A percentile compares a stretch with the other conserved stretches of the same genome.
Conservation (phyloP, 768 basidiomycete genomes). For the Coprinopsis cinerea region DNA sequence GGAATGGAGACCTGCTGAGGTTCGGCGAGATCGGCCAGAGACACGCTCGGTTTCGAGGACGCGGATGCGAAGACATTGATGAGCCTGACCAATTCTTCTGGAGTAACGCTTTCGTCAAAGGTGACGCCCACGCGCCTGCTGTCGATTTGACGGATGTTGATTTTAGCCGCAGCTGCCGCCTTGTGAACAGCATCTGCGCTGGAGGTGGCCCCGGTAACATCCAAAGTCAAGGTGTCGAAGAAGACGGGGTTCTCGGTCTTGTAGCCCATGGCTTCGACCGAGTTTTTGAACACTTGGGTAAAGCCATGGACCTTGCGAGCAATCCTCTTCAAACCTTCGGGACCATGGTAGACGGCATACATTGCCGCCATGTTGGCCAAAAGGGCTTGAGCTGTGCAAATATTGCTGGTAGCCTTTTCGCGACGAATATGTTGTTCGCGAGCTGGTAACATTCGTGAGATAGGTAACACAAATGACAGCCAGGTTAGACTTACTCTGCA, state of each 20-base stretch:
- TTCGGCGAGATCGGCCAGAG: slow-evolving; percentile 42
- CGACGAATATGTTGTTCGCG: slow-evolving; percentile 96
- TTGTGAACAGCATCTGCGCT: slow-evolving; percentile 62
- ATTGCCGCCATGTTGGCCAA: slow-evolving; percentile 99
- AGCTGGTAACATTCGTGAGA: slow-evolving; percentile 39
- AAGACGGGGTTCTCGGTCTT: slow-evolving; percentile 62
- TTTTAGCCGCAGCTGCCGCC: slow-evolving; percentile 52
- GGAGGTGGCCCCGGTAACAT: slow-evolving; percentile 55
- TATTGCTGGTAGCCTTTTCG: slow-evolving; percentile 97
- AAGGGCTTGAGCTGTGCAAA: slow-evolving; percentile 95
- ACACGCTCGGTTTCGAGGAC: slow-evolving; percentile 42
- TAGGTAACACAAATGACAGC: neutral
- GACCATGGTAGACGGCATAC: slow-evolving; percentile 97
- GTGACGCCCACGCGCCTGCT: slow-evolving; percentile 77
- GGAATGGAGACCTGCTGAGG: slow-evolving; percentile 46
- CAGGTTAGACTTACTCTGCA: slow-evolving; percentile 78
- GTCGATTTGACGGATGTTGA: slow-evolving; percentile 83
- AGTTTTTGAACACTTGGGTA: slow-evolving; percentile 66
- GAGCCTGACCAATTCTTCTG: slow-evolving; percentile 68
- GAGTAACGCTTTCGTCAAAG: slow-evolving; percentile 84
- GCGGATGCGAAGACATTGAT: slow-evolving; percentile 78
- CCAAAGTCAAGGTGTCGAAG: slow-evolving; percentile 89
- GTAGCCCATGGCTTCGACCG: slow-evolving; percentile 72
- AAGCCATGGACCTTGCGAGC: slow-evolving; percentile 88
- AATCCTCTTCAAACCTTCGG: slow-evolving; percentile 76